These are phyloP conservation scores for Olyra latifolia DNA, from an alignment of 176 grass and related monocot species.

Conservation along the genomic window DNA sequence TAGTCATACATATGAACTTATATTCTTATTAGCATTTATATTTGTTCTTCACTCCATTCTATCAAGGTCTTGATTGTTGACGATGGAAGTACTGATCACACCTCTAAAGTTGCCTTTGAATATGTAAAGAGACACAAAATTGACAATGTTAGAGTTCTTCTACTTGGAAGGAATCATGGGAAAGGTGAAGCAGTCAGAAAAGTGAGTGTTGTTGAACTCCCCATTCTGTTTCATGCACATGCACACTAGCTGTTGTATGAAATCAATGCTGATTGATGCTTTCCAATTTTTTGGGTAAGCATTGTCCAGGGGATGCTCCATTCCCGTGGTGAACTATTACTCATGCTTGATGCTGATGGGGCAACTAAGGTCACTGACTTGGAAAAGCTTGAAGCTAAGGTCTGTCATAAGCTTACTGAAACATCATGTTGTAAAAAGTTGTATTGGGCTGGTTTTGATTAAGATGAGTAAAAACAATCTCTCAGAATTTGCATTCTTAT, in stretches of 20 bases:
- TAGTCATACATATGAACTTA: not conserved
- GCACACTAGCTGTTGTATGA: not conserved
- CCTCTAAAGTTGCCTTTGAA: slow-evolving; percentile 79
- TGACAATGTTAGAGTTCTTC: slow-evolving; percentile 89
- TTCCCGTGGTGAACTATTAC: slow-evolving; percentile 77
- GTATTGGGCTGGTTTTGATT: not conserved
- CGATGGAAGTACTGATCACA: slow-evolving; percentile 82
- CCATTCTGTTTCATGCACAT: not conserved
- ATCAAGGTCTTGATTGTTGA: slow-evolving; percentile 89
- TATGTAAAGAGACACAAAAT: slow-evolving; percentile 73
- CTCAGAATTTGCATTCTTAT: not conserved
- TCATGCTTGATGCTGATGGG: slow-evolving; percentile 99
- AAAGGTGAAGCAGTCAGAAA: slow-evolving; percentile 99
- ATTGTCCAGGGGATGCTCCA: slow-evolving; percentile 93
- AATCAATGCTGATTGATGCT: slow-evolving; percentile 39
- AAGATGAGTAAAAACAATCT: not conserved
- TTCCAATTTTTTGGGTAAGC: slow-evolving; percentile 56
- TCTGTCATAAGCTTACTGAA: slow-evolving; percentile 37
- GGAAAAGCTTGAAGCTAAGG: slow-evolving; percentile 92
- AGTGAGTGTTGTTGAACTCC: slow-evolving; percentile 50
- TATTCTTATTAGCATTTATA: not conserved
- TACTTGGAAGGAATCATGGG: slow-evolving; percentile 91
- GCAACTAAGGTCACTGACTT: slow-evolving; percentile 91
- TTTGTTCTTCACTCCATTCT: slow-evolving; percentile 16
- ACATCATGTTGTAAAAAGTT: slow-evolving; percentile 1